Evolutionary conservation across 176 grass and related monocot species (phyloP), one percentile per base, ranked within the genome.

Genomic region (Aegilops speltoides): DNA sequence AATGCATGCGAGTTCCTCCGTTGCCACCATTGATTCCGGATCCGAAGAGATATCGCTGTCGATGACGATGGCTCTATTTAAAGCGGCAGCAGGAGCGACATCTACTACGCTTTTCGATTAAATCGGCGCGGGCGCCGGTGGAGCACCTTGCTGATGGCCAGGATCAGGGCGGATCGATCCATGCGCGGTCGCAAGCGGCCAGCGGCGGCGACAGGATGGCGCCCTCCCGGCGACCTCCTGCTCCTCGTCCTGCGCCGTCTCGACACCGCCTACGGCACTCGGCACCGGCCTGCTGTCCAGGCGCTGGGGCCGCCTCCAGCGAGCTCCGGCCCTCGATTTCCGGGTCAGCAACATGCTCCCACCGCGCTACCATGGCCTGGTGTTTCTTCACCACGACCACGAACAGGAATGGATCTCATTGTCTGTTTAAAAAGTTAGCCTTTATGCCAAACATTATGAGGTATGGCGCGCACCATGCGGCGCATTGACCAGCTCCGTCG

Each of bases 151-250:
- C 23, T 28, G 23, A 64, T 64, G 62, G 62, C 62, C 62, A 28
- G 24, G 62, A 28, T 24, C 10, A 28, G 10, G 24, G 28, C 23
- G 11, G 4, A 28, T 10, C 62, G 62, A 64, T 6, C 11, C 62
- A 11, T 25, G 10, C 62, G 23, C 24, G 62, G 62, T 4, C 24
- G 62, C 24, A 13, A 24, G 11, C 62, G 24, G 22, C 2, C 54
- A n/a, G 23, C 54, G 22, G 56, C 16, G 69, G 32, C 2, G 82
- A 83, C 81, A 33, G 50, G n/a, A 2, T 73, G 7, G 81, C 46
- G 45, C 81, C 23, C 82, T 84, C 14, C 81, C 34, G 52, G 74
- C 34, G 81, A 83, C n/a, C 81, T 83, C 68, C 81, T 63, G n/a
- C 60, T 73, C 14, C 68, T 73, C n/a, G 4, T 83, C 52, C 82